Base-by-base conservation (phyloP, 495 filamentous ascomycete species). In the Clavariopsis aquatica region DNA sequence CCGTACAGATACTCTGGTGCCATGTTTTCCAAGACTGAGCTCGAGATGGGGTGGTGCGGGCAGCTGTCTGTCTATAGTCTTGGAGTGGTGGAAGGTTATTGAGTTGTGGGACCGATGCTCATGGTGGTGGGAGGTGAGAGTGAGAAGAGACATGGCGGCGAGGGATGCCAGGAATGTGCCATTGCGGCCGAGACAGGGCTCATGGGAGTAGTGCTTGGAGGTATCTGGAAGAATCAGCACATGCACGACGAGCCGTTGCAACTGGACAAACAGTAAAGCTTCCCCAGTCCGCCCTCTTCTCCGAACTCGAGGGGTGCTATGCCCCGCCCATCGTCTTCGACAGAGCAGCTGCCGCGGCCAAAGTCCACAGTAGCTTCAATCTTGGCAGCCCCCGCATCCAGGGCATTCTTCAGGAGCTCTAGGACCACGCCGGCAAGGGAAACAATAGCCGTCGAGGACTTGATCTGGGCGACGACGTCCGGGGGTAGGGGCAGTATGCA, bases 291-390 rank as follows among this genome's bases (percentile, higher is more conserved):
- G 9, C 94, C 89, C 46, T 76, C 75, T n/a, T 83, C 78, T 10
- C 72, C 68, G 65, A 96, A 96, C 62, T 93, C 90, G 13, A 70
- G 62, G 1, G 90, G 88, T 13, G 76, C 73, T 55, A 98, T 95
- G 0, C 94, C 94, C 53, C 81, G 51, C 1, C 94, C 94, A 78
- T 98, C 83, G 73, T 98, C 94, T 74, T 96, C 92, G 17, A 98
- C 84, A 0, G 85, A 81, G 74, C 93, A 96, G 57, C 84, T 84
- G 13, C 93, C 93, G 17, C 89, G 86, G 31, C 73, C 70, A 63
- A 90, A 90, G 74, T 98, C 89, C 17, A 96, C 81, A 17, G 80
- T 83, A 64, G 96, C 78, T 28, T 82, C 83, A 52, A 97, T 76
- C 59, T 84, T 90, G 38, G 78, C 84, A 19, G 93, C 87, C 22